These are phyloP conservation scores for Elsinoe perseae DNA, from an alignment of 2,329 filamentous ascomycete genomes.

Conservation along the genomic window DNA sequence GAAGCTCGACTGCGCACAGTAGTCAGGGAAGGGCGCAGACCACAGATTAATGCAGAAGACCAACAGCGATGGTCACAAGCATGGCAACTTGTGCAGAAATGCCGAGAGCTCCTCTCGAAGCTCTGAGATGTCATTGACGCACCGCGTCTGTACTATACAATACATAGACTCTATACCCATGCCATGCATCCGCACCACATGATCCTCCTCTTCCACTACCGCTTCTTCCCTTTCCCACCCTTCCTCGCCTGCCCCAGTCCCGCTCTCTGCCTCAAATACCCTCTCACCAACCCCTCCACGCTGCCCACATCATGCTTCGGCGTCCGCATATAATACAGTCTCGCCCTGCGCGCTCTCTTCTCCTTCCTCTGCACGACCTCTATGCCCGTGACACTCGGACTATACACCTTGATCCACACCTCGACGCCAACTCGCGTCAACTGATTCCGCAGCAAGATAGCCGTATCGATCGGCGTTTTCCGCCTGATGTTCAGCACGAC, in stretches of 20 bases:
- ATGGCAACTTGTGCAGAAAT: constrained; percentile 25
- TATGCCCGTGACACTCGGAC: constrained; percentile 78
- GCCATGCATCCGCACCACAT: background rate
- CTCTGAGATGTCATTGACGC: constrained; percentile 4
- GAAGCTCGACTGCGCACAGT: constrained; percentile 44
- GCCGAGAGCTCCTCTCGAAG: constrained; percentile 8
- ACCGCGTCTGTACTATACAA: constrained; percentile 4
- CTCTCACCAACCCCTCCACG: constrained; percentile 69
- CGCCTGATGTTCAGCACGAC: constrained; percentile 80
- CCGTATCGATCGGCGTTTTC: constrained; percentile 68
- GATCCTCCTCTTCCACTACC: too few relatives aligned
- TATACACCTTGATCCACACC: constrained; percentile 97
- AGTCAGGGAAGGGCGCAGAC: constrained; percentile 39
- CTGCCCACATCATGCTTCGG: constrained; percentile 80
- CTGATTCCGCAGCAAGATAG: constrained; percentile 77
- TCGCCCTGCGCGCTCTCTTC: constrained; percentile 78
- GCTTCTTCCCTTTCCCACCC: constrained; percentile 5
- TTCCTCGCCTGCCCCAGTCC: constrained; percentile 23
- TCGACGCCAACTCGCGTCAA: constrained; percentile 82
- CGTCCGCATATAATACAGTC: constrained; percentile 85
- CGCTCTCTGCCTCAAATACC: constrained; percentile 52
- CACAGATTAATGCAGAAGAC: constrained; percentile 30
- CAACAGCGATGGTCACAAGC: constrained; percentile 35
- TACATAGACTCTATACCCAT: background rate
- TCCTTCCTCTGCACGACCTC: constrained; percentile 83